Base-by-base conservation (phyloP, 768 basidiomycete species). In the Psilocybe cubensis region DNA sequence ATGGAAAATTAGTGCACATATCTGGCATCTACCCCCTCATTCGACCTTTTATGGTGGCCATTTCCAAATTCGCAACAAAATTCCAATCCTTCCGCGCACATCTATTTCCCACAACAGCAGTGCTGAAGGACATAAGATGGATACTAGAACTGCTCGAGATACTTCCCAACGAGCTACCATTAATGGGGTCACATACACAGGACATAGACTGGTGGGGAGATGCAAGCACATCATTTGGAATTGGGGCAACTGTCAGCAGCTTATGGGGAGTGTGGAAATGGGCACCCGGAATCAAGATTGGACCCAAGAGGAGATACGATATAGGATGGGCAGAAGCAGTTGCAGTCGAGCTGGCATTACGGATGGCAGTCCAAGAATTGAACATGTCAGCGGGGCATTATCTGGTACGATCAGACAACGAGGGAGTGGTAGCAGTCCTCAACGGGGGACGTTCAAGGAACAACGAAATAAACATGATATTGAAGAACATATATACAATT, bases 201-300 rank as follows among this genome's bases (percentile, higher is more conserved):
- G 64, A 70, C 50, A 23, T 65, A 2, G 58, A 48, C 1, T 58
- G 76, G 25, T 77, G 57, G 54, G 74, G 74, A 5, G 76, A 78
- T 45, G 74, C 75, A 0, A 76, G 72, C 6, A 75, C 77, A 0
- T 68, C 66, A 0, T 79, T 70, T 65, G 78, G 79, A 2, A 73
- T 81, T 23, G 77, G 79, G 0, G 40, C 78, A 6, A 45, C 71
- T 2, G 41, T 74, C 5, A 58, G 61, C 0, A 52, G 59, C 0
- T 29, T 52, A 9, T 80, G 76, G 75, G 69, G 62, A 4, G 66
- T 70, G 0, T 77, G 69, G 68, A 41, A 40, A 11, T 62, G 71
- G 0, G 3, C 2, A 1, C 33, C 40, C 1, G 63, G 55, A 1
- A 68, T 68, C 63, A 45, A 63, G 14, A 52, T 57, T 1, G 2